These are phyloP conservation scores for Ogataea sp. DNA, from an alignment of 805 yeast species.

Conservation along the genomic window DNA sequence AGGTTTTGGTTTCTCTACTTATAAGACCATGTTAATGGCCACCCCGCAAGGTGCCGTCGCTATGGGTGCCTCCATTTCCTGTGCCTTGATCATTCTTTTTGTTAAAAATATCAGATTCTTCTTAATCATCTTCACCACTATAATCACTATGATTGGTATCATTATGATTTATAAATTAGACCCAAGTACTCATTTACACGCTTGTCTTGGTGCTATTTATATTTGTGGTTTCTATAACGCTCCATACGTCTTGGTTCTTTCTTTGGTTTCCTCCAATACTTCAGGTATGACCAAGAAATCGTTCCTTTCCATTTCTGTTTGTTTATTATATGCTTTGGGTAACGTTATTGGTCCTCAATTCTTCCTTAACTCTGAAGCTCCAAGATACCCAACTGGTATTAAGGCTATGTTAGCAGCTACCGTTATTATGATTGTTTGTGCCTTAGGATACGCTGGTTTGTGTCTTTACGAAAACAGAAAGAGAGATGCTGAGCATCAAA, in stretches of 20 bases:
- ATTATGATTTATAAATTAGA: slow-evolving; percentile 18
- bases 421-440: slow-evolving; percentile 14
- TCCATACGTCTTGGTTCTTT: slow-evolving; percentile 6
- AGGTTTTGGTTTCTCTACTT: slow-evolving; percentile 4
- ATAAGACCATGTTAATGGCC: slow-evolving; percentile 20
- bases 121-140: slow-evolving; percentile 17
- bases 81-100: slow-evolving; percentile 13
- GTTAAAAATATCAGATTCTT: slow-evolving; percentile 14
- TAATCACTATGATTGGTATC: slow-evolving; percentile 23
- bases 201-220: slow-evolving; percentile 1
- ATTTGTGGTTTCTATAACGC: slow-evolving; percentile 3
- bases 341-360: slow-evolving; percentile 45
- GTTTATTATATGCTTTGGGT: slow-evolving; percentile 1
- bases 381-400: slow-evolving; percentile 30
- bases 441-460: slow-evolving; percentile 9
- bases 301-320: slow-evolving; percentile 16
- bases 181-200: slow-evolving; percentile 1
- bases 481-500: background rate
- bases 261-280: slow-evolving; percentile 29
- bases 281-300: slow-evolving; percentile 64
- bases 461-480: slow-evolving; percentile 5
- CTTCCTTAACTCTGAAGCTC: slow-evolving; percentile 43
- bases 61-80: slow-evolving; percentile 22
- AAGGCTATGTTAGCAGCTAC: slow-evolving; percentile 10
- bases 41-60: slow-evolving; percentile 28